Percentiles rank a stretch among this genome's conserved stretches.
Conservation (phyloP, 768 basidiomycete genomes). For the Boletellus emodensis region DNA sequence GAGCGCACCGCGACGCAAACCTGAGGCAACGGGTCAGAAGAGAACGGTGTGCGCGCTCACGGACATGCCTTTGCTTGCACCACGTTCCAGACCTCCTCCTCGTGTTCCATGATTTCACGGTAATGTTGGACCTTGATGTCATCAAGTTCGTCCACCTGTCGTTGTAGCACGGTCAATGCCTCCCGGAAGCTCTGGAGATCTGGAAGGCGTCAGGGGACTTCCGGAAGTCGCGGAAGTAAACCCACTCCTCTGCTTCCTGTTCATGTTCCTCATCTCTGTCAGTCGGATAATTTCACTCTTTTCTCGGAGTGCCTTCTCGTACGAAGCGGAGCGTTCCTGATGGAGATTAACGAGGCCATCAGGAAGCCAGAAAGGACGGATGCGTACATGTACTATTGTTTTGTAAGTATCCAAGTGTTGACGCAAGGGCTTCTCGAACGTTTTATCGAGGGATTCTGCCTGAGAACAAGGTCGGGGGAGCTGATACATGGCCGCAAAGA, state of each 20-base stretch:
- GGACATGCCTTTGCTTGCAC: conserved; percentile 73
- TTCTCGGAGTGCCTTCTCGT: conserved; percentile 78
- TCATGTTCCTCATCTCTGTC: conserved; percentile 83
- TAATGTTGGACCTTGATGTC: conserved; percentile 82
- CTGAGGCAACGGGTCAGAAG: conserved; percentile 34
- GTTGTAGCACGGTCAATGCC: conserved; percentile 74
- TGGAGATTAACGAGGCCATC: conserved; percentile 5
- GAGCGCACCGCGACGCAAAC: conserved; percentile 82
- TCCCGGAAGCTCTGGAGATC: conserved; percentile 87
- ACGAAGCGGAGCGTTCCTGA: conserved; percentile 80
- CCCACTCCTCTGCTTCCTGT: conserved; percentile 80
- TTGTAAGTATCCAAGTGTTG: conserved; percentile 81
- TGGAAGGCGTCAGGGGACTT: conserved; percentile 30
- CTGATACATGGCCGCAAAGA: conserved; percentile 5
- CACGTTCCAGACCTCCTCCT: conserved; percentile 93
- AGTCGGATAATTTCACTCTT: conserved; percentile 82
- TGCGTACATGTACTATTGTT: conserved; percentile 59
- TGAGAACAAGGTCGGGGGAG: conserved; percentile 27
- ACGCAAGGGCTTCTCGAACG: conserved; percentile 85
- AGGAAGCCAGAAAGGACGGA: conserved; percentile 2
- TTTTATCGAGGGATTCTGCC: conserved; percentile 83
- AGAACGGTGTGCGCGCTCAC: not conserved
- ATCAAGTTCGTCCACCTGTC: conserved; percentile 90
- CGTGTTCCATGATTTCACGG: conserved; percentile 83
- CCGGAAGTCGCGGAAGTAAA: conserved; percentile 11